Percentiles rank a stretch among this genome's conserved stretches.
These are phyloP conservation scores for Catharanthus roseus DNA, from an alignment of 257 asterid species.

Conservation along the genomic window DNA sequence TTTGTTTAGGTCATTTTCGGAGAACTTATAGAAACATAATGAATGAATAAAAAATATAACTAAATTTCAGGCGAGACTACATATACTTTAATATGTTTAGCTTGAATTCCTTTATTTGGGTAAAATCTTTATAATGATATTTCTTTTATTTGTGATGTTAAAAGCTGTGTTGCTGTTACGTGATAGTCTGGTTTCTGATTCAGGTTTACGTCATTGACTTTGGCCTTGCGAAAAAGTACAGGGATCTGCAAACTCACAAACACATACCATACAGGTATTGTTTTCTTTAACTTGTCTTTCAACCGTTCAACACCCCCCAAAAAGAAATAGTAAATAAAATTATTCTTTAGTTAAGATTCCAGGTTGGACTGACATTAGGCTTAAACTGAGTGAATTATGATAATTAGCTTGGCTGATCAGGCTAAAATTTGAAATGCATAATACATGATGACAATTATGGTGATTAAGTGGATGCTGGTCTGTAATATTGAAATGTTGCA, in stretches of 20 bases:
- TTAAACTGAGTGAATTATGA: neutral
- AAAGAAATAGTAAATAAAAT: too few relatives aligned
- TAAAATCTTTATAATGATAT: neutral
- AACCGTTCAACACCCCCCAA: neutral
- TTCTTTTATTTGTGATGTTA: neutral
- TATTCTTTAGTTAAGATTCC: neutral
- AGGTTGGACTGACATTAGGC: neutral
- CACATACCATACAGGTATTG: conserved; percentile 43
- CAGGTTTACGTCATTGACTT: conserved; percentile 43
- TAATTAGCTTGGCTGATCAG: neutral
- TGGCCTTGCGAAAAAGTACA: conserved; percentile 45
- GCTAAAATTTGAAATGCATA: neutral
- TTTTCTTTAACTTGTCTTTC: neutral
- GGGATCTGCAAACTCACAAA: conserved; percentile 45
- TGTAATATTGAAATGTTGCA: neutral
- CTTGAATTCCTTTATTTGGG: neutral
- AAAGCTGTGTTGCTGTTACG: conserved; percentile 1
- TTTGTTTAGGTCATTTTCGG: neutral
- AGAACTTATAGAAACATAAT: neutral
- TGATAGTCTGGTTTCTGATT: neutral
- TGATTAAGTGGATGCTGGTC: neutral
- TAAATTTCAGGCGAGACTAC: neutral
- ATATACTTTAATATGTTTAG: neutral
- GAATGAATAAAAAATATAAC: neutral
- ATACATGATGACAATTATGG: neutral